Evolutionary conservation across 805 yeast species (phyloP).

Genomic region (Ogataea salicorniae): DNA sequence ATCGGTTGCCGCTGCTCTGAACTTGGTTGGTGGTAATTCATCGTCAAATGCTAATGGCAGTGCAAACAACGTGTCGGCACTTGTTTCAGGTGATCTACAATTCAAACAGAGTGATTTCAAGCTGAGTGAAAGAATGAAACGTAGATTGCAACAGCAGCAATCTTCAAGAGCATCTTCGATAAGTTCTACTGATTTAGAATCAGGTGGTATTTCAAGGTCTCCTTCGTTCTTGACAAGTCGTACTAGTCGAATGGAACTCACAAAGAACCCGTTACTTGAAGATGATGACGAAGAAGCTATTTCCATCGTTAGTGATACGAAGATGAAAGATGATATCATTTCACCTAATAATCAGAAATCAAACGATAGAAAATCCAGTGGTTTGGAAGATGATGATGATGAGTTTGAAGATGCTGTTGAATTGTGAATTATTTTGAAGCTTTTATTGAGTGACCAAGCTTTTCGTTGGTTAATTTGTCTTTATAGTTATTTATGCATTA

Average conservation of each 20-base stretch:
- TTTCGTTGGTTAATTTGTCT: neutral
- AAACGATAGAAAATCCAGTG: neutral
- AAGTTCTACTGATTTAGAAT: constrained; percentile 19
- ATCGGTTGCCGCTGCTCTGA: constrained; percentile 4
- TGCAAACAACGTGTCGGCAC: constrained; percentile 3
- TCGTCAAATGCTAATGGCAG: neutral
- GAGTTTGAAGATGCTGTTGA: constrained; percentile 23
- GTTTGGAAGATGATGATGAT: constrained; percentile 8
- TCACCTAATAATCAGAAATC: neutral
- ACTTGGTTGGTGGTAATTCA: neutral
- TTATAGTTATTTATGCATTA: neutral
- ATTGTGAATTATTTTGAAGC: neutral
- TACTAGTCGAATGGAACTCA: constrained; percentile 12
- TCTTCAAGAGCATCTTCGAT: constrained; percentile 17
- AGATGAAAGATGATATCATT: constrained; percentile 2
- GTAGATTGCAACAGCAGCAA: constrained; percentile 20
- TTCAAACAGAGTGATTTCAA: constrained; percentile 22
- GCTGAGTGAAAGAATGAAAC: constrained; percentile 28
- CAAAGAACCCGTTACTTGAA: constrained; percentile 13
- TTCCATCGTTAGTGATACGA: constrained; percentile 1
- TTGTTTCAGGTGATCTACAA: constrained; percentile 12
- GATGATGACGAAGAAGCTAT: constrained; percentile 9
- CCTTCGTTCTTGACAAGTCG: constrained; percentile 19
- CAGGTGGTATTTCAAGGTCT: constrained; percentile 13
- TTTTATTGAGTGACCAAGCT: neutral